Conservation (phyloP, 176 grass and related monocot genomes). For the Paspalum vaginatum region DNA sequence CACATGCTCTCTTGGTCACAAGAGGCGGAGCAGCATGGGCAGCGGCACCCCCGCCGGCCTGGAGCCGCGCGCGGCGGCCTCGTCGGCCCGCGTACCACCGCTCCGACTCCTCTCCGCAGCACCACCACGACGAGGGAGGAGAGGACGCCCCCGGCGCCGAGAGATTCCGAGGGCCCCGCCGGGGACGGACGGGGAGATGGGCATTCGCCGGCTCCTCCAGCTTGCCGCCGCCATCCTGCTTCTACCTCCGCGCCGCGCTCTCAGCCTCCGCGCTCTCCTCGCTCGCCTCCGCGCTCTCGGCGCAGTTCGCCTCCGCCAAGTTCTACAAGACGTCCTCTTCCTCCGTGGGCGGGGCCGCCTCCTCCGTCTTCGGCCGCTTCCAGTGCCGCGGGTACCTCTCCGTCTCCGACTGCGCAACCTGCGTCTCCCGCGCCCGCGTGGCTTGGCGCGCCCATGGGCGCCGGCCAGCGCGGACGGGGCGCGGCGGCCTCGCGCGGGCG, state of each 20-base stretch:
- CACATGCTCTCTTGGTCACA: no score
- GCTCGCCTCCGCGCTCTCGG: conserved; percentile 56
- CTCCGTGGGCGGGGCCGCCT: background rate
- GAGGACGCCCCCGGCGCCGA: background rate
- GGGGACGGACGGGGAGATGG: conserved; percentile 50
- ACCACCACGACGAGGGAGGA: background rate
- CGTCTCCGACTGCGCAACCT: conserved; percentile 72
- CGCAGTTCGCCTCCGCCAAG: conserved; percentile 66
- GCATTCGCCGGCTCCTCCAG: conserved; percentile 36
- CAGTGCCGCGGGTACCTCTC: conserved; percentile 91
- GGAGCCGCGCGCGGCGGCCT: no score
- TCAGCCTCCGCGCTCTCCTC: conserved; percentile 44
- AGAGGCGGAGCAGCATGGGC: no score
- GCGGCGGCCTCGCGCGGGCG: no score
- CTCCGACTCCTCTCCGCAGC: background rate
- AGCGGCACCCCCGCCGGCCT: no score
- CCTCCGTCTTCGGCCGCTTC: conserved; percentile 81
- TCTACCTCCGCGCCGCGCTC: background rate
- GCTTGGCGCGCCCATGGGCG: no score
- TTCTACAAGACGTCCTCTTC: conserved; percentile 88
- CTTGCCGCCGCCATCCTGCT: background rate
- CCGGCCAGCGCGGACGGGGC: no score
- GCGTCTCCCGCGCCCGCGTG: conserved; percentile 69
- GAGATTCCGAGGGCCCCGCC: conserved; percentile 36
- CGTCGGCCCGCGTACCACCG: background rate